Evolutionary conservation across 306 rosid species (phyloP), one percentile per base, ranked within the genome.

Genomic region (Rubus parviflorus): DNA sequence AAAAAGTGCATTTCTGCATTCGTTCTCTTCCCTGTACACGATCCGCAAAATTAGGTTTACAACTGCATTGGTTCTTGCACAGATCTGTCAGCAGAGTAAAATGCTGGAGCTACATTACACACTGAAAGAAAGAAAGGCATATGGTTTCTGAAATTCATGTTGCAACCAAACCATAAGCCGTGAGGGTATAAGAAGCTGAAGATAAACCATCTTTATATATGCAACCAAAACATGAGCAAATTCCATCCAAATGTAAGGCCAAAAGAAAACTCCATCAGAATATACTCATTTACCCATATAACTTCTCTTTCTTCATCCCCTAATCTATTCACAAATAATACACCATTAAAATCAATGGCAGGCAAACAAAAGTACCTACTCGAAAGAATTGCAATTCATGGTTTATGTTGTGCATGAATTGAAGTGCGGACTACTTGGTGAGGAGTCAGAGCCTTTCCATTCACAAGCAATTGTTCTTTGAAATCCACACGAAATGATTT

Each of bases 401-500:
- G 89, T 84, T 91, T 89, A 79, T 89, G 98, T 40, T 95, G 94
- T 61, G 97, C 98, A 68, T 77, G 81, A 77, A 95, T 89, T 48
- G 97, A 89, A 42, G 89, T 38, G 14, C 35, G 89, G 69, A 87
- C 82, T n/a, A 86, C 90, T 77, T 95, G 92, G 14, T 84, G 87
- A 68, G 87, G 78, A 80, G 95, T 77, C 66, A 83, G 83, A 73
- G 93, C 86, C 82, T 88, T 90, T 80, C 98, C 98, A 77, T 95
- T 92, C 68, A 92, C 97, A 76, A 90, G 89, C 76, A 92, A 56
- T 84, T 95, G 98, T 72, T 90, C 95, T 69, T 84, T 71, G 93
- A 92, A 92, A 87, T 95, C 97, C 83, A 90, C 84, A 15, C 91
- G 97, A 76, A 92, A 82, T 49, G 96, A 92, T 65, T 88, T 92